Conservation (phyloP, 306 rosid genomes). For the Trifolium subterraneum region DNA sequence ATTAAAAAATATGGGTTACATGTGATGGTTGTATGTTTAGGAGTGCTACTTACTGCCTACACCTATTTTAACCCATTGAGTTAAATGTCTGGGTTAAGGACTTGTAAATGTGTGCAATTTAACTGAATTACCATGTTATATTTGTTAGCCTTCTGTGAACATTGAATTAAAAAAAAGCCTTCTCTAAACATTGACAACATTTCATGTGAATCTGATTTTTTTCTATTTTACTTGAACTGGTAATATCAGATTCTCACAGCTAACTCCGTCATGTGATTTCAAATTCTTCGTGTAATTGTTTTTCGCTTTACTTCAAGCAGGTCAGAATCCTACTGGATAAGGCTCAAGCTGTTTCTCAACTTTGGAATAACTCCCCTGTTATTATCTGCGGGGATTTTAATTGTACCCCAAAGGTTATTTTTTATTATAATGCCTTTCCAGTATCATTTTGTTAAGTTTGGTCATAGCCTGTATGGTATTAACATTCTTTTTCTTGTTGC, state of each 20-base stretch:
- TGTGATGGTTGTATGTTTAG: conserved; percentile 11
- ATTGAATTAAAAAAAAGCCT: background rate
- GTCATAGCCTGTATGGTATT: conserved; percentile 28
- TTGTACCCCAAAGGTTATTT: conserved; percentile 88
- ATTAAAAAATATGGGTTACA: background rate
- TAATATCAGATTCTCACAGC: background rate
- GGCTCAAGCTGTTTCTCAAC: conserved; percentile 77
- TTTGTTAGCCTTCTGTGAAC: conserved; percentile 24
- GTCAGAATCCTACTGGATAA: conserved; percentile 78
- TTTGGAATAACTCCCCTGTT: conserved; percentile 86
- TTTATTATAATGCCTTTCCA: conserved; percentile 39
- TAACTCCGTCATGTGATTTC: conserved; percentile 35
- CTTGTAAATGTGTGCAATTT: conserved; percentile 36
- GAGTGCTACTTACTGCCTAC: background rate
- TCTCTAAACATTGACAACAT: conserved; percentile 22
- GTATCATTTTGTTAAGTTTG: conserved; percentile 10
- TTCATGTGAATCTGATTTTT: conserved; percentile 26
- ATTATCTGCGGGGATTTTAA: conserved; percentile 96
- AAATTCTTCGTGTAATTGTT: conserved; percentile 39
- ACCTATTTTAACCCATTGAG: conserved; percentile 2
- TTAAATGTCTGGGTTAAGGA: conserved; percentile 4
- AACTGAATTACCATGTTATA: background rate
- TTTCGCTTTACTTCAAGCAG: conserved; percentile 56
- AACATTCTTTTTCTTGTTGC: conserved; percentile 41
- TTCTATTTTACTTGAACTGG: conserved; percentile 15